Percentiles rank a stretch among this genome's conserved stretches.
These are phyloP conservation scores for Russula sp. DNA, from an alignment of 768 basidiomycete genomes.

Conservation along the genomic window DNA sequence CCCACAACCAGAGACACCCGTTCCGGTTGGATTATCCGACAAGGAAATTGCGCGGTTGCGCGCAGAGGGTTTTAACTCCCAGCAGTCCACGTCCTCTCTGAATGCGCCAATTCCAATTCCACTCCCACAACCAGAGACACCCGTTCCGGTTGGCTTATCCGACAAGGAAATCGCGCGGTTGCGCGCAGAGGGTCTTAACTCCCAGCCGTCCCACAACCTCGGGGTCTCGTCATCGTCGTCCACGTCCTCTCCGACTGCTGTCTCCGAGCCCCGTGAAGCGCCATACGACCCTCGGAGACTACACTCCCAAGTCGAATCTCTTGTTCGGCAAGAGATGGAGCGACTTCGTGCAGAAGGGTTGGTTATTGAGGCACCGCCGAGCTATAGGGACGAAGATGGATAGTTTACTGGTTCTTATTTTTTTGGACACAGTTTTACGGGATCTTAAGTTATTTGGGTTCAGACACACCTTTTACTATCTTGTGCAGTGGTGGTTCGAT, in stretches of 20 bases:
- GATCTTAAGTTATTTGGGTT: no score
- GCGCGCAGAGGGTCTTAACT: not conserved
- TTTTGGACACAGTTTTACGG: no score
- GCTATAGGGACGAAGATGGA: not conserved
- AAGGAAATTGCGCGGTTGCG: slow-evolving; percentile 23
- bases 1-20: not conserved
- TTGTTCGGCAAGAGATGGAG: slow-evolving; percentile 33
- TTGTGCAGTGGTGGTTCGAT: slow-evolving; percentile 42
- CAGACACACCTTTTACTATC: no score
- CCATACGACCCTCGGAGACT: not conserved
- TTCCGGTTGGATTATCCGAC: slow-evolving; percentile 6
- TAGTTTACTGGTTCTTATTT: no score
- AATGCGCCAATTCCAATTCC: no score
- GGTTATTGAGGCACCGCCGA: not conserved
- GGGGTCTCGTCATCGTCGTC: not conserved
- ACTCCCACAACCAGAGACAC: not conserved
- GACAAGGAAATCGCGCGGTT: slow-evolving; percentile 21
- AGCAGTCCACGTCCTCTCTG: no score
- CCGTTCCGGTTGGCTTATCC: slow-evolving; percentile 9
- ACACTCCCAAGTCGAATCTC: slow-evolving; percentile 34
- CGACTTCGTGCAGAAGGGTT: slow-evolving; percentile 31
- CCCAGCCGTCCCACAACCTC: not conserved
- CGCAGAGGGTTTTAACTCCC: not conserved
- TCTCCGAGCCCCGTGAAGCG: not conserved
- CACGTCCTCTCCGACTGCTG: not conserved